Evolutionary conservation across 2,329 filamentous ascomycete genomes (phyloP).

Genomic region (Sporothrix mexicana): DNA sequence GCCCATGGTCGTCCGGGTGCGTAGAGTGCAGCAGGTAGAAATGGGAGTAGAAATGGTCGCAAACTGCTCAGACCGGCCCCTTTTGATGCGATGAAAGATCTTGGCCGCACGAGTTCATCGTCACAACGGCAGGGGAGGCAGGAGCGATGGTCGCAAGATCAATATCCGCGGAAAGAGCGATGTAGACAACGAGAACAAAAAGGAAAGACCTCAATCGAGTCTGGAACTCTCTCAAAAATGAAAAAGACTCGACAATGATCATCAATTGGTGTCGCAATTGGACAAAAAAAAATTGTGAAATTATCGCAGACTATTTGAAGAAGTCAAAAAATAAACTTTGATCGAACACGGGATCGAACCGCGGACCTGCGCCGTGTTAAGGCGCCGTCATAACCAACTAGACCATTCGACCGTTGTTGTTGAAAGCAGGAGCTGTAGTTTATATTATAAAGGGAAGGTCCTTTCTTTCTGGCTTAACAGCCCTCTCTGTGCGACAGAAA

Average conservation of each 20-base stretch:
- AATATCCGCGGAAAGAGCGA: background rate
- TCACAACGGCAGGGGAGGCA: background rate
- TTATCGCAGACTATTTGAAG: background rate
- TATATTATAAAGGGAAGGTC: background rate
- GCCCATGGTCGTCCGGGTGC: constrained; percentile 38
- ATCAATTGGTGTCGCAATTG: background rate
- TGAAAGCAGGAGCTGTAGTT: background rate
- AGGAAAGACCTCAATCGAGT: background rate
- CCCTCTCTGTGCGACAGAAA: background rate
- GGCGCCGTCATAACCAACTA: constrained; percentile 37
- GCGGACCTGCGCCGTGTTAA: constrained; percentile 37
- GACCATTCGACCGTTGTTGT: constrained; percentile 34
- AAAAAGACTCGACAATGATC: background rate
- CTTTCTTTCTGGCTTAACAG: background rate
- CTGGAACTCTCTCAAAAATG: background rate
- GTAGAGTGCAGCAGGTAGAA: background rate
- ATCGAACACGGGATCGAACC: constrained; percentile 36
- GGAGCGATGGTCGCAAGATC: constrained; percentile 5
- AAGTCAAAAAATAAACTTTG: constrained; percentile 28
- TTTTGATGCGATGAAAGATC: constrained; percentile 1
- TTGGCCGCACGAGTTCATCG: background rate
- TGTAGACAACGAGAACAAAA: background rate
- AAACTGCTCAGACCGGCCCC: background rate
- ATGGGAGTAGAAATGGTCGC: background rate
- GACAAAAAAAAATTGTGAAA: background rate